Base-by-base conservation (phyloP, 2,329 filamentous ascomycete species). In the Aspergillus neoniger region DNA sequence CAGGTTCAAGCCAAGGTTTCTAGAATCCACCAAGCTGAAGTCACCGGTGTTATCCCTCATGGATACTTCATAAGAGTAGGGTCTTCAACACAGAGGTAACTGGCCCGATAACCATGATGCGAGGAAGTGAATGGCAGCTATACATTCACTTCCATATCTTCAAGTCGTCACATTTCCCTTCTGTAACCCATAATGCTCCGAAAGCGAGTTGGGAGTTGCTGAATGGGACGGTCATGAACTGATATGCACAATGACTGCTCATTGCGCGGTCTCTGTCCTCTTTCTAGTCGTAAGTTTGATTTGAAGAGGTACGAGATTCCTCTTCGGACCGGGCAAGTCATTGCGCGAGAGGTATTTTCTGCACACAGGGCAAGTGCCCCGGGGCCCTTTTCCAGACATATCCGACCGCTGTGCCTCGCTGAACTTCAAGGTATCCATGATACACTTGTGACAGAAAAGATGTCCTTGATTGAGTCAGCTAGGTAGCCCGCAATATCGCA, bases 401-500 rank as follows among this genome's bases (percentile, higher is more conserved):
- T 74, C 72, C 9, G 76, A 69, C 43, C 80, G 68, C 60, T 76
- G 81, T 63, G 81, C 81, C 65, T 86, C 84, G 47, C 81, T 81
- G 25, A 81, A 82, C 41, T 83, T 83, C 17, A 88, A 74, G n/a
- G 84, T 83, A 69, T 86, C 83, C 54, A 84, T 81, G 44, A 88
- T 82, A 66, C 86, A 88, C 38, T 82, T 82, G 66, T 88, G 85
- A 70, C 86, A 88, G 72, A 88, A 88, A 23, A 88, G 77, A 68
- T 88, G 86, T 0, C 86, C 85, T 86, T 58, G 9, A 28, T 9
- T 17, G 10, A 38, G 47, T 68, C 17, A 65, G 58, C 41, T 59
- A 44, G 50, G 25, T 61, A 17, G 30, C 51, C 15, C 15, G 9
- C 10, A 9, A 9, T 47, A 2, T 19, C 2, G 17, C 2, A 43